Evolutionary conservation across 345 rosid species (phyloP).

Genomic region (Gossypium longicalyx): DNA sequence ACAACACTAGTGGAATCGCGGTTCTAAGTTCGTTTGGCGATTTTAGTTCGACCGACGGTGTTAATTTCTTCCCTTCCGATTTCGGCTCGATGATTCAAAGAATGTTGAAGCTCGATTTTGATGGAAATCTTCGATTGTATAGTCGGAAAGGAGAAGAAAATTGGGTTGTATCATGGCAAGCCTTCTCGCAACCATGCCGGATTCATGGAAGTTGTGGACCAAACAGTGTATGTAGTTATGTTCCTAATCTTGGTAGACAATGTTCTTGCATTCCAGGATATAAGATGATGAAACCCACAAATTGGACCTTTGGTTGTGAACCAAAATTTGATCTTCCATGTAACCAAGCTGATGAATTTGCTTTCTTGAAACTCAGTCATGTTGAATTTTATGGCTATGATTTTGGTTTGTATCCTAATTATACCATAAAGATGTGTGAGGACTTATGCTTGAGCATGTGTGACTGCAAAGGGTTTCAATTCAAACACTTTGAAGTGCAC

Average conservation of each 20-base stretch:
- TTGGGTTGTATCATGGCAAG: constrained; percentile 36
- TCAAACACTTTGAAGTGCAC: background rate
- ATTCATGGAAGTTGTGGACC: constrained; percentile 35
- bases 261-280: constrained; percentile 40
- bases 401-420: background rate
- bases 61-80: constrained; percentile 21
- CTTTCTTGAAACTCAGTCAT: constrained; percentile 19
- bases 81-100: constrained; percentile 23
- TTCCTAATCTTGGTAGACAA: constrained; percentile 14
- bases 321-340: constrained; percentile 22
- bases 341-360: background rate
- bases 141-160: constrained; percentile 7
- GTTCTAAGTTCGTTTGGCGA: constrained; percentile 11
- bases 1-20: constrained; percentile 11
- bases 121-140: constrained; percentile 36
- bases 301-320: constrained; percentile 36
- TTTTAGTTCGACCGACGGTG: constrained; percentile 25
- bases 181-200: constrained; percentile 3
- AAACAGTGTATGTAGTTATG: constrained; percentile 29
- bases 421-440: constrained; percentile 13
- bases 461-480: constrained; percentile 29
- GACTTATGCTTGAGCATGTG: constrained; percentile 12
- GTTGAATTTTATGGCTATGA: constrained; percentile 31
- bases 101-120: constrained; percentile 34
- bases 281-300: constrained; percentile 10